A percentile compares a stretch with the other conserved stretches of the same genome.
Evolutionary conservation across 495 filamentous ascomycete genomes (phyloP).

Genomic region (Clohesyomyces aquaticus): DNA sequence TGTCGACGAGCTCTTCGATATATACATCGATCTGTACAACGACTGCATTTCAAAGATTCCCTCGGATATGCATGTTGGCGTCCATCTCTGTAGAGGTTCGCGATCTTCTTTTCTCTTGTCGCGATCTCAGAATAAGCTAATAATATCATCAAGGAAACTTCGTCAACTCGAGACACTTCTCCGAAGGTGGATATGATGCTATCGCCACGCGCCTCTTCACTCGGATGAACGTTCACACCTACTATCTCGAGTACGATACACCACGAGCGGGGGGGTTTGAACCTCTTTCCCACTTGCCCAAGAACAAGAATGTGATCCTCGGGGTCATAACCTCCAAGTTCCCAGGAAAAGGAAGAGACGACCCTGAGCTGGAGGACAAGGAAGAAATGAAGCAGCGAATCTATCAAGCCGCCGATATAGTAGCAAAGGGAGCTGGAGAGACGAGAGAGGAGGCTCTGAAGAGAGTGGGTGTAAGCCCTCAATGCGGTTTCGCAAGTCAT

Average conservation of each 20-base stretch:
- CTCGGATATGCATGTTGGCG: conserved; percentile 63
- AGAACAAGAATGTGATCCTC: conserved; percentile 65
- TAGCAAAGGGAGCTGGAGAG: conserved; percentile 51
- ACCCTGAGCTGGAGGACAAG: conserved; percentile 64
- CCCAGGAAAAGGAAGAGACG: conserved; percentile 63
- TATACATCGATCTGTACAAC: conserved; percentile 66
- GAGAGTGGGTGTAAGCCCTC: conserved; percentile 65
- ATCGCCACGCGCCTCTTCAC: conserved; percentile 66
- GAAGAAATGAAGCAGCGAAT: conserved; percentile 60
- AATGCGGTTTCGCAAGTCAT: conserved; percentile 70
- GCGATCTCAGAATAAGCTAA: no score
- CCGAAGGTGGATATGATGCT: conserved; percentile 67
- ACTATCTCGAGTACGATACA: conserved; percentile 71
- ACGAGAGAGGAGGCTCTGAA: conserved; percentile 55
- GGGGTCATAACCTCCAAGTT: conserved; percentile 68
- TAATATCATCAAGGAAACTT: conserved; percentile 65
- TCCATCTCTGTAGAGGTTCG: conserved; percentile 60
- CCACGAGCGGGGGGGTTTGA: conserved; percentile 66
- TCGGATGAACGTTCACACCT: conserved; percentile 64
- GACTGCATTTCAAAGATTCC: conserved; percentile 57
- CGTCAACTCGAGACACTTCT: conserved; percentile 58
- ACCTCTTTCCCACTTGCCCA: conserved; percentile 61
- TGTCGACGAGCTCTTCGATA: conserved; percentile 56
- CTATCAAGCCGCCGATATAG: conserved; percentile 60
- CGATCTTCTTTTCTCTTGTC: no score